These are phyloP conservation scores for Anethum foeniculum DNA, from an alignment of 140 eudicot species.

Conservation along the genomic window DNA sequence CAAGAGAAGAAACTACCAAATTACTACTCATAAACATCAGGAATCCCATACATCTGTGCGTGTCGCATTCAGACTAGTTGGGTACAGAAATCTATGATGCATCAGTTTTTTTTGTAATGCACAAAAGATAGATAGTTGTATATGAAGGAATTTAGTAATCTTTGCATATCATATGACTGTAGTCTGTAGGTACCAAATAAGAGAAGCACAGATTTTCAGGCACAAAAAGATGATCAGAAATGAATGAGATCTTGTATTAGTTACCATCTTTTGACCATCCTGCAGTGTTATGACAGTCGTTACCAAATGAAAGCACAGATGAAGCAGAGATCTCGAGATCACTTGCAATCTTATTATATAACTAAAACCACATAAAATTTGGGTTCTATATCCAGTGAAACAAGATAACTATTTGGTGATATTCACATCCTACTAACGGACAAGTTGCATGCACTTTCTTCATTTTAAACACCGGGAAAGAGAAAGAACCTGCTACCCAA, in stretches of 20 bases:
- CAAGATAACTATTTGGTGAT: no score
- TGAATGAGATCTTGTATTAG: background rate
- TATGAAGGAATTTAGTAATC: background rate
- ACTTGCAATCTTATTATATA: background rate
- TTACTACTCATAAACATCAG: background rate
- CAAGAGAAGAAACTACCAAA: background rate
- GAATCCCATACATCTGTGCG: background rate
- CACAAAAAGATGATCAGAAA: background rate
- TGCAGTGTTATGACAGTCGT: background rate
- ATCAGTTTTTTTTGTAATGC: background rate
- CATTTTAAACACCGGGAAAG: no score
- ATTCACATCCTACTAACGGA: no score
- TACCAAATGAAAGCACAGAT: background rate
- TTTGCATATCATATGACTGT: background rate
- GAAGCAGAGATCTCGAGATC: background rate
- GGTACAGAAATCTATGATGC: background rate
- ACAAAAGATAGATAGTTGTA: no score
- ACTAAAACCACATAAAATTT: background rate
- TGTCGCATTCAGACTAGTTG: background rate
- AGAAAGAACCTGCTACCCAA: no score
- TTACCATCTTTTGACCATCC: conserved; percentile 2
- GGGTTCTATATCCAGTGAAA: no score
- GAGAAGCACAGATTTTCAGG: background rate
- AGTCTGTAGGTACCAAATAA: background rate
- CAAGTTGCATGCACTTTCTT: no score